A percentile compares a stretch with the other conserved stretches of the same genome.
These are phyloP conservation scores for Cajanus cajan DNA, from an alignment of 306 rosid genomes.

Conservation along the genomic window DNA sequence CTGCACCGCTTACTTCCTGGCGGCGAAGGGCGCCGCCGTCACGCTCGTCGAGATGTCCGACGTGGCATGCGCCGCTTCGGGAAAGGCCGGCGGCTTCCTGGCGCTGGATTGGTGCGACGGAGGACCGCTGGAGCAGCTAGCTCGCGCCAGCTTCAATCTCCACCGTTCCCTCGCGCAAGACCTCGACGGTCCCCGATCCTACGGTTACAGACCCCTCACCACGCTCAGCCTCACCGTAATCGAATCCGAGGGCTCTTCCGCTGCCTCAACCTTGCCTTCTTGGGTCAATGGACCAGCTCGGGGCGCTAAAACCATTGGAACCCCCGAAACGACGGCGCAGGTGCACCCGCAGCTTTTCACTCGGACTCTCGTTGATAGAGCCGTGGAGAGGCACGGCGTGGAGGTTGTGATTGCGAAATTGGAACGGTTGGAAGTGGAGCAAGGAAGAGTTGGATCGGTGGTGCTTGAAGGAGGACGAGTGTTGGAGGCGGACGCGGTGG, in stretches of 20 bases:
- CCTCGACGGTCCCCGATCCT: slow-evolving; percentile 66
- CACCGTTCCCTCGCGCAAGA: slow-evolving; percentile 72
- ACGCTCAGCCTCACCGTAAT: slow-evolving; percentile 66
- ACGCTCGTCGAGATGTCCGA: slow-evolving; percentile 75
- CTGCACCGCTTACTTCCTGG: slow-evolving; percentile 80
- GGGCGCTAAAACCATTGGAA: slow-evolving; percentile 55
- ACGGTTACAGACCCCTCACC: slow-evolving; percentile 78
- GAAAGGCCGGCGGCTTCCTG: slow-evolving; percentile 91
- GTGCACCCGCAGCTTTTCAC: slow-evolving; percentile 82
- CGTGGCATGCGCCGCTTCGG: slow-evolving; percentile 92
- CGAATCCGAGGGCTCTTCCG: slow-evolving; percentile 35
- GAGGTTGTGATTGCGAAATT: slow-evolving; percentile 69
- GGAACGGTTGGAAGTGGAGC: slow-evolving; percentile 49
- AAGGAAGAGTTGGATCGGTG: slow-evolving; percentile 50
- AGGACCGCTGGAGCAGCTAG: slow-evolving; percentile 60
- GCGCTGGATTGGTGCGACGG: slow-evolving; percentile 96
- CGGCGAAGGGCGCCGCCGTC: slow-evolving; percentile 79
- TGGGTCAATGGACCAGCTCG: slow-evolving; percentile 75
- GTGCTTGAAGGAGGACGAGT: slow-evolving; percentile 63
- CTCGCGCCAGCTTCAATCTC: slow-evolving; percentile 80
- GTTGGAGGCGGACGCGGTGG: slow-evolving; percentile 64
- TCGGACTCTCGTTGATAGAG: slow-evolving; percentile 53
- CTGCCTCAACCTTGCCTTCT: slow-evolving; percentile 35
- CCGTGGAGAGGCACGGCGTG: slow-evolving; percentile 60
- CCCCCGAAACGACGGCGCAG: slow-evolving; percentile 71